These are phyloP conservation scores for Talaromyces sp. DNA, from an alignment of 2,329 filamentous ascomycete species.

Conservation along the genomic window DNA sequence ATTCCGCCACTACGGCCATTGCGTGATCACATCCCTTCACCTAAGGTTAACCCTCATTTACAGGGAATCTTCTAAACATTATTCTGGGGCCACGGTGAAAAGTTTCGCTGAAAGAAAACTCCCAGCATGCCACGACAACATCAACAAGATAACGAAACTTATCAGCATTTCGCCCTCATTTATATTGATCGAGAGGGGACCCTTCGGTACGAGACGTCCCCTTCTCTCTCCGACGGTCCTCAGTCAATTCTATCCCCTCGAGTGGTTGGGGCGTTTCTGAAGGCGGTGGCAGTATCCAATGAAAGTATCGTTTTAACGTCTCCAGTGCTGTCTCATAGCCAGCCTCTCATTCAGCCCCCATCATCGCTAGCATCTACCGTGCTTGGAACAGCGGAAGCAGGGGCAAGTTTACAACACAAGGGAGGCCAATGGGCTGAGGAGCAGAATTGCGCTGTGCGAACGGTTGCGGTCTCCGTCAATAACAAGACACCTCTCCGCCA, in stretches of 20 bases:
- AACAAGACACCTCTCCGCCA: conserved; percentile 27
- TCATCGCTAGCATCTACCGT: background rate
- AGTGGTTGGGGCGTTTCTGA: background rate
- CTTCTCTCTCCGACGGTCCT: background rate
- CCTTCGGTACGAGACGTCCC: background rate
- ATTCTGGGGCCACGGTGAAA: no score
- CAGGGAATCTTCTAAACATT: no score
- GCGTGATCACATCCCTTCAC: no score
- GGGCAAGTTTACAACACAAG: background rate
- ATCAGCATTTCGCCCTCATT: background rate
- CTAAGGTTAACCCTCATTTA: no score
- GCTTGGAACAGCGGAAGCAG: background rate
- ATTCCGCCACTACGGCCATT: no score
- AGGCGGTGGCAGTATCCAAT: background rate
- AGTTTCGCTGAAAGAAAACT: no score
- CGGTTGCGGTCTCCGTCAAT: conserved; percentile 21
- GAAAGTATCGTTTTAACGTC: no score
- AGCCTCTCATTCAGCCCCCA: background rate
- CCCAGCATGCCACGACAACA: no score
- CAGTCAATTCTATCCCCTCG: background rate
- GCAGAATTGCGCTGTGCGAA: background rate
- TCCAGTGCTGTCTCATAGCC: background rate
- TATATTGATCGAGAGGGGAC: background rate
- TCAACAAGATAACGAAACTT: background rate
- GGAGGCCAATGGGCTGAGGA: background rate